Base-by-base conservation (phyloP, 2,329 filamentous ascomycete species). In the Fusarium irregulare region DNA sequence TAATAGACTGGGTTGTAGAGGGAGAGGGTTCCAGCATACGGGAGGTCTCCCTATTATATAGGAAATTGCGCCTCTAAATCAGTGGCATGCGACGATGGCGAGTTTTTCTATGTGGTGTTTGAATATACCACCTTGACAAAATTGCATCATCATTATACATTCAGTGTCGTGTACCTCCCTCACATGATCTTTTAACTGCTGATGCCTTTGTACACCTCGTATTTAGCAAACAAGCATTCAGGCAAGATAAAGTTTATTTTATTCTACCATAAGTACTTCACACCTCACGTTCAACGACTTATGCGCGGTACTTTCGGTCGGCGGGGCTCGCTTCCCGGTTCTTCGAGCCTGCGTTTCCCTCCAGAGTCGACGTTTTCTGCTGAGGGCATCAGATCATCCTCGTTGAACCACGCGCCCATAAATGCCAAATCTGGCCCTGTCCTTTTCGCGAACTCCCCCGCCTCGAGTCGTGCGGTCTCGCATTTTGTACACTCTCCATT, bases 71-170 rank as follows among this genome's bases (percentile, higher is more conserved):
- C 18, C 9, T 37, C 10, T n/a, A 3, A 7, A 7, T 12, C 34
- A n/a, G 10, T 37, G 10, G 5, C 34, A n/a, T 37, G 2, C 34
- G 34, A 12, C 18, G 6, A 37, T n/a, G 34, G 34, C 21, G 21
- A 21, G 21, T 23, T 23, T 23, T n/a, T 12, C 18, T 12, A n/a
- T 1, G 34, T n/a, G 7, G 6, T 11, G 6, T n/a, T n/a, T 37
- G 18, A 4, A 37, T 37, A 37, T 37, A 10, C 10, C 3, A 37
- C 9, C 5, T 3, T 6, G 32, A 37, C 3, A 37, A n/a, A 6
- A 3, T 11, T 37, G 9, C 9, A 3, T 37, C 16, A n/a, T 3
- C 16, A 11, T 11, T 4, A 4, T 3, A 6, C 4, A 18, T 6
- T 11, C 9, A 37, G 9, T 37, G 16, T 37, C 9, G 9, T 18